phyloP scores from a whole-genome alignment of 352 stramenopile genomes.

The Globisporangium parvum region DNA sequence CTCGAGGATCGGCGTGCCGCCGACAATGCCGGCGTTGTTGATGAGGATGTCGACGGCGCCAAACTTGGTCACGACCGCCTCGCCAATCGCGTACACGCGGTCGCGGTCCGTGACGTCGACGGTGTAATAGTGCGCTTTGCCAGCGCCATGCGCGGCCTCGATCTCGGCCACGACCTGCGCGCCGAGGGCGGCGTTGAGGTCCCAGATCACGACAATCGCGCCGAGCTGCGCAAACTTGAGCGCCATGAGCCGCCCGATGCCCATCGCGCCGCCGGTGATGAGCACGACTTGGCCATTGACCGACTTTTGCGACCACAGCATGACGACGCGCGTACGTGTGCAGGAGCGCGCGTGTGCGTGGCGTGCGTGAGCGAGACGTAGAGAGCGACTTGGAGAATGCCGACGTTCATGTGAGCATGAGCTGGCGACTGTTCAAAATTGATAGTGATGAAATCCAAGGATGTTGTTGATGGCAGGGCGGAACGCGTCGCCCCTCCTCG shows the following conservation, averaged over 20 bases:
- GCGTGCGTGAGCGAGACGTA: neutral
- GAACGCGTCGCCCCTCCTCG: too few relatives aligned
- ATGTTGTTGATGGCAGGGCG: neutral
- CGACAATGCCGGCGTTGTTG: slow-evolving; percentile 50
- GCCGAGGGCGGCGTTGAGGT: slow-evolving; percentile 26
- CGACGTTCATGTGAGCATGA: neutral
- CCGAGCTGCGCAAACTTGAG: slow-evolving; percentile 31
- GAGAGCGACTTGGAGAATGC: neutral
- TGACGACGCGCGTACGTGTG: too few relatives aligned
- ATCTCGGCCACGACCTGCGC: slow-evolving; percentile 27
- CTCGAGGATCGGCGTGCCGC: slow-evolving; percentile 35
- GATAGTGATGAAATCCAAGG: too few relatives aligned
- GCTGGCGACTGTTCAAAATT: too few relatives aligned
- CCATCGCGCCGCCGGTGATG: slow-evolving; percentile 51
- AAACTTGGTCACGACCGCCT: slow-evolving; percentile 17
- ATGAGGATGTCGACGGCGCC: slow-evolving; percentile 37
- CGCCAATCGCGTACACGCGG: slow-evolving; percentile 19
- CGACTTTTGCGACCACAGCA: slow-evolving; percentile 21
- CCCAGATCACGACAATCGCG: slow-evolving; percentile 33
- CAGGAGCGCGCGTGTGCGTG: too few relatives aligned
- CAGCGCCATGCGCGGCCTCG: slow-evolving; percentile 12
- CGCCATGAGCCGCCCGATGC: slow-evolving; percentile 33
- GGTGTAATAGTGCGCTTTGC: slow-evolving; percentile 20
- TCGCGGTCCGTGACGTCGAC: slow-evolving; percentile 32
- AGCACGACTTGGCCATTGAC: slow-evolving; percentile 47